These are phyloP conservation scores for Puccinia hordei DNA, from an alignment of 1,284 basidiomycete species.

Conservation along the genomic window DNA sequence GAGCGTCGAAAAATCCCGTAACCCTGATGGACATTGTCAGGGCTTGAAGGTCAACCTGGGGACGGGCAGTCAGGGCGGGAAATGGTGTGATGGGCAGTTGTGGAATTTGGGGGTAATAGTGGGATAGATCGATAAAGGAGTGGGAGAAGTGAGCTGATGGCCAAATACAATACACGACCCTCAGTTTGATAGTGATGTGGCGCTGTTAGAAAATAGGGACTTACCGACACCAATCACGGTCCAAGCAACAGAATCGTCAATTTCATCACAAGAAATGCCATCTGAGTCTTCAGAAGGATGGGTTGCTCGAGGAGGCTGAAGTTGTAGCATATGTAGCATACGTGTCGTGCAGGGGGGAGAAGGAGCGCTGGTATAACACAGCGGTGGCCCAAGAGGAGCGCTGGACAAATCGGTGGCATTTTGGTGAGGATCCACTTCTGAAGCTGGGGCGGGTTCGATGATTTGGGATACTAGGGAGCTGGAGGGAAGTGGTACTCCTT, in stretches of 20 bases:
- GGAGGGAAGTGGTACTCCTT: slow-evolving; percentile 27
- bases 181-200: not conserved
- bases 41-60: slow-evolving; percentile 29
- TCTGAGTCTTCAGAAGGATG: slow-evolving; percentile 64
- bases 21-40: slow-evolving; percentile 36
- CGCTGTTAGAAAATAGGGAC: slow-evolving; percentile 59
- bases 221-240: slow-evolving; percentile 90
- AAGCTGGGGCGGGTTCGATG: slow-evolving; percentile 18
- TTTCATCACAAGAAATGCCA: slow-evolving; percentile 73
- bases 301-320: slow-evolving; percentile 36
- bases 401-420: slow-evolving; percentile 13
- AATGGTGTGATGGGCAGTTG: slow-evolving; percentile 38
- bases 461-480: not conserved
- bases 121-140: slow-evolving; percentile 48
- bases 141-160: slow-evolving; percentile 49
- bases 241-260: slow-evolving; percentile 93
- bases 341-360: not conserved
- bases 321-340: slow-evolving; percentile 33
- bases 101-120: slow-evolving; percentile 45
- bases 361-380: not conserved
- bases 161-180: not conserved
- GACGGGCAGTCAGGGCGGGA: slow-evolving; percentile 29
- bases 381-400: not conserved
- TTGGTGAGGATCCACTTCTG: not conserved
- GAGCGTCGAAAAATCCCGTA: slow-evolving; percentile 38